Conservation (phyloP, 106 monocot species). For the Xerophyta viscosa region DNA sequence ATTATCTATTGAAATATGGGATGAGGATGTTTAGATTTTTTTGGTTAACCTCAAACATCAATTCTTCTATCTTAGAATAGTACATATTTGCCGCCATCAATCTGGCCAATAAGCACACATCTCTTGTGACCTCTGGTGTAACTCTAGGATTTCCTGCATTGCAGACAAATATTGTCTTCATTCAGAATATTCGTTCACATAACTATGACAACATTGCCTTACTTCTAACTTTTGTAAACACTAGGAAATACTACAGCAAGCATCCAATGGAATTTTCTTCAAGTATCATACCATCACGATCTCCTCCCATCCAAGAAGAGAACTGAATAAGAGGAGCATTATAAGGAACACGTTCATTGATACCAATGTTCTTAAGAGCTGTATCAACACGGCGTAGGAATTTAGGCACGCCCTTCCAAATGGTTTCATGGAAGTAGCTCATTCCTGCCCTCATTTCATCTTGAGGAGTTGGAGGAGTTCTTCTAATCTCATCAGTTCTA, state of each 20-base stretch:
- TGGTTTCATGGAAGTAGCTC: constrained; percentile 99
- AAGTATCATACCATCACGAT: constrained; percentile 90
- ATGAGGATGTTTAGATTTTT: too few species aligned
- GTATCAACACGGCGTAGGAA: constrained; percentile 94
- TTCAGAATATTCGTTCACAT: too few species aligned
- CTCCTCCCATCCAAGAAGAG: constrained; percentile 99
- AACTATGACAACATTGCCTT: too few species aligned
- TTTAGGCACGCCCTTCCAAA: constrained; percentile 99
- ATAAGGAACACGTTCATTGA: constrained; percentile 89
- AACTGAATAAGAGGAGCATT: constrained; percentile 99
- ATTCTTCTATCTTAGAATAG: constrained; percentile 91
- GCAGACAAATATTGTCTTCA: neutral
- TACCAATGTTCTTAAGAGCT: constrained; percentile 91
- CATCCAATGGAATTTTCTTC: neutral
- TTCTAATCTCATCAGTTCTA: constrained; percentile 96
- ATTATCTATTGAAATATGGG: too few species aligned
- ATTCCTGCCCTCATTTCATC: constrained; percentile 99
- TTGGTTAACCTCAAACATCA: constrained; percentile 99
- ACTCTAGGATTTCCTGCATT: constrained; percentile 93
- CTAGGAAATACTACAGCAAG: too few species aligned
- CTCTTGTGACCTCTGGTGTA: constrained; percentile 97
- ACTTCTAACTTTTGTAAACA: too few species aligned
- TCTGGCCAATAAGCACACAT: constrained; percentile 96
- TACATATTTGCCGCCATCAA: constrained; percentile 99
- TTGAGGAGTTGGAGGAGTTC: constrained; percentile 93